A percentile compares a stretch with the other conserved stretches of the same genome.
Conservation (phyloP, 176 grass and related monocot species). For the Oryza coarctata region DNA sequence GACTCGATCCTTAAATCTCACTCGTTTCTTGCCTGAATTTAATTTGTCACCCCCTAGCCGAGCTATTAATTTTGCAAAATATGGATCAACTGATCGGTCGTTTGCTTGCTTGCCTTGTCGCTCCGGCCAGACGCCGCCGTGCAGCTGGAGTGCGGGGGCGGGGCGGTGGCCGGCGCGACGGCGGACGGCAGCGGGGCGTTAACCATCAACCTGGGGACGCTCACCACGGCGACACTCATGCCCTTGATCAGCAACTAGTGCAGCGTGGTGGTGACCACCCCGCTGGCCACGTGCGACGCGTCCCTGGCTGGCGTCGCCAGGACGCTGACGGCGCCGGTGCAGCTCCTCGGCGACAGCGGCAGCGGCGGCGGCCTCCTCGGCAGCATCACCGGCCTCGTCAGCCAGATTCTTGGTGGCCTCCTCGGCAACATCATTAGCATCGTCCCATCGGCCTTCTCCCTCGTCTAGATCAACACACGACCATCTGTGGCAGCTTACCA, state of each 20-base stretch:
- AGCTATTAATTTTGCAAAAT: too few relatives aligned
- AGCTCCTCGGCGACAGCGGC: neutral
- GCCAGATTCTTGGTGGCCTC: neutral
- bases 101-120: neutral
- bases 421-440: conserved; percentile 17
- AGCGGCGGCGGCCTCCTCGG: conserved; percentile 6
- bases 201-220: neutral
- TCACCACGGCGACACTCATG: neutral
- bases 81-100: neutral
- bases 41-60: too few relatives aligned
- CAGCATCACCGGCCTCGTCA: neutral
- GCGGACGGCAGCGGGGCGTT: conserved; percentile 43
- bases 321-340: conserved; percentile 42
- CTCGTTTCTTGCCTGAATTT: neutral
- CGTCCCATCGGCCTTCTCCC: neutral
- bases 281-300: conserved; percentile 44
- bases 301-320: conserved; percentile 32
- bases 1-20: too few relatives aligned
- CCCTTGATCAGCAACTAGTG: neutral
- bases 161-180: conserved; percentile 25
- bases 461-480: neutral
- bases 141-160: conserved; percentile 38
- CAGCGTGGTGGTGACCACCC: conserved; percentile 39
- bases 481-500: too few relatives aligned
- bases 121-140: conserved; percentile 43